These are phyloP conservation scores for Filobasidium uniguttulatum DNA, from an alignment of 1,284 basidiomycete genomes.

Conservation along the genomic window DNA sequence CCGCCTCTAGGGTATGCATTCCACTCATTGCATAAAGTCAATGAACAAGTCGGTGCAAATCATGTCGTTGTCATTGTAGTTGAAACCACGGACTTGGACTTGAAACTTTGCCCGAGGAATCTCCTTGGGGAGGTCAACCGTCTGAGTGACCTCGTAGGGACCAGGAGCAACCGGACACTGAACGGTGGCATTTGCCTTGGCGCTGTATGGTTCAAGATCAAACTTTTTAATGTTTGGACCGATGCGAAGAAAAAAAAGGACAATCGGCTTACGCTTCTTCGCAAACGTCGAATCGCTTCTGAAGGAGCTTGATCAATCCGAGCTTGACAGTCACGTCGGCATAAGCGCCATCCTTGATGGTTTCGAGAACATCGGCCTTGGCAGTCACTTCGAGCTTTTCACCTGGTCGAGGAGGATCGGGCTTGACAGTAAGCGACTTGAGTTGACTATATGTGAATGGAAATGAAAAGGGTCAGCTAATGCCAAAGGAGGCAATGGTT, in stretches of 20 bases:
- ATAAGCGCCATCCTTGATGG: conserved; percentile 75
- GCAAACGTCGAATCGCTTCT: conserved; percentile 72
- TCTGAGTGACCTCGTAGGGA: conserved; percentile 56
- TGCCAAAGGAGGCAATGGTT: not conserved
- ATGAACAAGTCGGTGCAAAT: conserved; percentile 67
- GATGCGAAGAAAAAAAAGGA: not conserved
- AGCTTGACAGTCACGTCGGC: conserved; percentile 79
- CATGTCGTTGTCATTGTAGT: conserved; percentile 61
- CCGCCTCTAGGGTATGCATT: no score
- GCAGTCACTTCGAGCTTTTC: conserved; percentile 68
- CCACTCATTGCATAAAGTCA: conserved; percentile 38
- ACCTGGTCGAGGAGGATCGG: conserved; percentile 73
- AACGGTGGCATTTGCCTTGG: conserved; percentile 53
- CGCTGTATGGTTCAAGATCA: conserved; percentile 15
- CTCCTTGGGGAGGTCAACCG: conserved; percentile 69
- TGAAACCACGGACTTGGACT: conserved; percentile 59
- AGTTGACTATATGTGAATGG: conserved; percentile 36
- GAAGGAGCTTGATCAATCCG: conserved; percentile 68
- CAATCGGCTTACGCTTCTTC: conserved; percentile 63
- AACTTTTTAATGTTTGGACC: not conserved
- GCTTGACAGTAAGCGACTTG: conserved; percentile 52
- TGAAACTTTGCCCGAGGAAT: conserved; percentile 86
- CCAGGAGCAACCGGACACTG: conserved; percentile 67
- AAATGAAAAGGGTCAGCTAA: not conserved
- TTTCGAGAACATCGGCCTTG: conserved; percentile 46